Percentiles rank a stretch among this genome's conserved stretches.
Evolutionary conservation across 1,139 yeast species (phyloP).

Genomic region (Meyerozyma athensensis): DNA sequence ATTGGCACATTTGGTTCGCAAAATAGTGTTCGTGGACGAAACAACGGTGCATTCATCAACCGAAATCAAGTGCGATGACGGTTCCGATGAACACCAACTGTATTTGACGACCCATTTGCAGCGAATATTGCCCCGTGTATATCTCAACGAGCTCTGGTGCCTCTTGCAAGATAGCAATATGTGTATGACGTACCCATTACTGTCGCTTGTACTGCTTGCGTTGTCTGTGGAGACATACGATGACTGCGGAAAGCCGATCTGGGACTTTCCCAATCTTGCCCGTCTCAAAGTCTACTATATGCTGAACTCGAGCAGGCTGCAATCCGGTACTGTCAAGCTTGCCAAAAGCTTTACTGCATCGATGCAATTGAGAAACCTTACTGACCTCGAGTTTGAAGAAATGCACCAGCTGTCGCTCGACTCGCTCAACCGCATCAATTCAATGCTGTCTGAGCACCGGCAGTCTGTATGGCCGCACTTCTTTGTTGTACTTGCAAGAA

Average conservation of each 20-base stretch:
- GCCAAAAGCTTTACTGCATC: neutral
- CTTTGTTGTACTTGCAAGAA: slow-evolving; percentile 10
- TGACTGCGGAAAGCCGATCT: neutral
- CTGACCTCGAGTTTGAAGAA: slow-evolving; percentile 7
- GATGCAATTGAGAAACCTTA: neutral
- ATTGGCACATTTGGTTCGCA: slow-evolving; percentile 12
- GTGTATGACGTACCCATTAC: neutral
- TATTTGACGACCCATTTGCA: neutral
- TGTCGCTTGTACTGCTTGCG: neutral
- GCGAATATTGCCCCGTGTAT: neutral
- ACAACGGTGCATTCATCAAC: slow-evolving; percentile 4
- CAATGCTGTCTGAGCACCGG: neutral
- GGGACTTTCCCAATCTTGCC: slow-evolving; percentile 3
- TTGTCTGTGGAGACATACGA: slow-evolving; percentile 1
- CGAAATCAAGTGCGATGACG: too few relatives aligned
- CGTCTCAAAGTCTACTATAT: slow-evolving; percentile 3
- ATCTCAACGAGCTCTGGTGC: neutral
- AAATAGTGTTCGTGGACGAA: slow-evolving; percentile 11
- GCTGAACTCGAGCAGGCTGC: neutral
- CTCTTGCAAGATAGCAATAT: neutral
- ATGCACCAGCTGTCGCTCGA: slow-evolving; percentile 7
- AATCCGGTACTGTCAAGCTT: neutral
- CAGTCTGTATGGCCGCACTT: slow-evolving; percentile 14
- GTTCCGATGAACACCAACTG: neutral
- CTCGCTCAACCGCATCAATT: slow-evolving; percentile 8